These are phyloP conservation scores for Sporormia fimetaria DNA, from an alignment of 495 filamentous ascomycete species.

Conservation along the genomic window DNA sequence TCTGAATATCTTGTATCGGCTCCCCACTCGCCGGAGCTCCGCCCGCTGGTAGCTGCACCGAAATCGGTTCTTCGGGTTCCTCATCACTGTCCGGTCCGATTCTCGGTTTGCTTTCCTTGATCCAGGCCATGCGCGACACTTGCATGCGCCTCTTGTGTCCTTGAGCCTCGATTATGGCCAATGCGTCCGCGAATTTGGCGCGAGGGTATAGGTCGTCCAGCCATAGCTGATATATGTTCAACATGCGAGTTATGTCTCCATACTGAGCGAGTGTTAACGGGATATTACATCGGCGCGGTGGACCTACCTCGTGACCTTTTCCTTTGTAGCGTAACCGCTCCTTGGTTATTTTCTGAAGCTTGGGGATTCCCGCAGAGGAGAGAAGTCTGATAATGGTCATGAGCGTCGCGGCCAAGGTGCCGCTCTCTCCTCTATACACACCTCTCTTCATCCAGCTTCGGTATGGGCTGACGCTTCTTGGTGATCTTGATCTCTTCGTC, in stretches of 20 bases:
- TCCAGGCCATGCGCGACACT: conserved; percentile 70
- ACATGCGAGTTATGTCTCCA: conserved; percentile 66
- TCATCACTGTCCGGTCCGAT: conserved; percentile 1
- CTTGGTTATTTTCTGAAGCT: conserved; percentile 58
- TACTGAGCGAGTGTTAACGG: conserved; percentile 44
- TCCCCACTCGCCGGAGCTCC: neutral
- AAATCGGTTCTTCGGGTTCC: conserved; percentile 7
- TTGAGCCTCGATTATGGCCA: conserved; percentile 85
- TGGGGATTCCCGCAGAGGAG: conserved; percentile 71
- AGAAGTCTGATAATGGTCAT: conserved; percentile 42
- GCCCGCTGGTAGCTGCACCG: neutral
- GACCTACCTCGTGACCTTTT: conserved; percentile 76
- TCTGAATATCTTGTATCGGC: conserved; percentile 4
- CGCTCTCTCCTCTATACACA: conserved; percentile 29
- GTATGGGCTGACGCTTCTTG: conserved; percentile 59
- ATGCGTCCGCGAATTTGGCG: conserved; percentile 82
- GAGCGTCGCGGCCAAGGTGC: no score
- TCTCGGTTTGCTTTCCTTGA: conserved; percentile 54
- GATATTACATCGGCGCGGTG: neutral
- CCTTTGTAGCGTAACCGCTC: conserved; percentile 71
- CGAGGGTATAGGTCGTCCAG: conserved; percentile 92
- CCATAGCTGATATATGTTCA: conserved; percentile 92
- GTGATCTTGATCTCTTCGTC: conserved; percentile 77
- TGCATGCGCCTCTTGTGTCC: conserved; percentile 72
- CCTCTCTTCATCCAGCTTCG: conserved; percentile 79